Evolutionary conservation across 202 grass and related monocot species (phyloP), one percentile per base, ranked within the genome.

Genomic region (Digitaria exilis): DNA sequence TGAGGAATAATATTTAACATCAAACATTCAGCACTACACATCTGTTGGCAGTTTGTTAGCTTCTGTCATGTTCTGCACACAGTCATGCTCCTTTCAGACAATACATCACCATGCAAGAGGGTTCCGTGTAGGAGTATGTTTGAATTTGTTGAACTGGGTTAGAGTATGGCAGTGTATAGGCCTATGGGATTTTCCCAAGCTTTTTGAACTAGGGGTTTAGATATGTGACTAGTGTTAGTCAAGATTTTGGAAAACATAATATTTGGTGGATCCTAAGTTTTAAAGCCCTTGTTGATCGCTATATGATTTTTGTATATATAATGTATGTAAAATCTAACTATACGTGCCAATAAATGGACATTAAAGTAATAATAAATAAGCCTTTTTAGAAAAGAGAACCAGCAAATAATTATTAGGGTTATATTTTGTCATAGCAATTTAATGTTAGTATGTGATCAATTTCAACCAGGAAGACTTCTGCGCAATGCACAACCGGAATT

Each of bases 401-500:
- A 29, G 16, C 29, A 78, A 46, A 28, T 41, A 63, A 30, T 55
- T 17, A 3, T 55, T 51, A 31, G 41, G 29, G 48, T 29, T 82
- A 60, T 86, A 68, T 51, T 4, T 52, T 62, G 1, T 61, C 1
- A 28, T 45, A 68, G 72, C 65, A 48, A 68, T 72, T 55, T 24
- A 73, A 71, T 85, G 54, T 48, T 81, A 35, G 62, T 71, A 58
- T 80, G 43, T 80, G 13, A 80, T 80, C 77, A 42, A 31, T 85
- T 89, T 87, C 42, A 65, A 51, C 84, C 78, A 95, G 96, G 92
- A 83, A 90, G 89, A 56, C 92, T 98, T 83, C 71, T 98, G 49
- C 92, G 96, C 9, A 37, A 86, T 85, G 96, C 87, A 85, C 82
- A 92, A 73, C 96, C 93, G 44, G 91, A 98, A 82, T 66, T 98